Conservation (phyloP, 768 basidiomycete species). For the Daedalea quercina region DNA sequence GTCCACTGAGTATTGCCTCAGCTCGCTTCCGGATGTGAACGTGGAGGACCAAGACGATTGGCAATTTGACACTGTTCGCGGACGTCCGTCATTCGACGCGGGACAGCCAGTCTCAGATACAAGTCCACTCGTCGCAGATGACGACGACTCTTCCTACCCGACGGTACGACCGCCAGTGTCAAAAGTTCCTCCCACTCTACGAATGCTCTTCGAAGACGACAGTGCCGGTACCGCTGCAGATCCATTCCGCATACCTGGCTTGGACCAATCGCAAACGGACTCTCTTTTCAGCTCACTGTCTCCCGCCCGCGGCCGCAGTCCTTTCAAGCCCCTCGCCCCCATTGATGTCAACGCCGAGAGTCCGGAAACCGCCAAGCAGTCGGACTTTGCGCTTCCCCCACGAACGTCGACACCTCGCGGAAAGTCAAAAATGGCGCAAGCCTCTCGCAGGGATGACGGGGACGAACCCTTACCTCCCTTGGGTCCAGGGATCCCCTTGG, state of each 20-base stretch:
- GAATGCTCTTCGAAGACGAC: conserved; percentile 69
- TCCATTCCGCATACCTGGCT: conserved; percentile 35
- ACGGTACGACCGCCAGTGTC: conserved; percentile 47
- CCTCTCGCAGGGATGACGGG: conserved; percentile 14
- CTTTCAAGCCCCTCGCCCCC: conserved; percentile 24
- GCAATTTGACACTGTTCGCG: conserved; percentile 74
- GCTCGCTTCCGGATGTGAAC: neutral
- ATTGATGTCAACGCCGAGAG: conserved; percentile 33
- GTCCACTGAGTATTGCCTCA: neutral
- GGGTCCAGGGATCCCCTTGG: conserved; percentile 20
- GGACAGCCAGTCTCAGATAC: conserved; percentile 6
- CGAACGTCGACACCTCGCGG: conserved; percentile 26
- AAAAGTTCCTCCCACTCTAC: conserved; percentile 69
- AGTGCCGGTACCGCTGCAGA: conserved; percentile 26
- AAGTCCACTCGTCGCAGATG: conserved; percentile 10
- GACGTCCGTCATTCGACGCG: conserved; percentile 22
- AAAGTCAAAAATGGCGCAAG: conserved; percentile 25
- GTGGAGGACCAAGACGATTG: conserved; percentile 38
- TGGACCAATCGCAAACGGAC: conserved; percentile 15
- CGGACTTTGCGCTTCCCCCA: conserved; percentile 48
- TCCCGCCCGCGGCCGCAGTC: conserved; percentile 28
- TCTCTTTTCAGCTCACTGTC: conserved; percentile 21
- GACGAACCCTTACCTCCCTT: conserved; percentile 18
- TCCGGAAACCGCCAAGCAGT: conserved; percentile 36
- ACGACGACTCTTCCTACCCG: conserved; percentile 24